phyloP scores from a whole-genome alignment of 2,329 filamentous ascomycete genomes.

The Xylariaceae sp. region DNA sequence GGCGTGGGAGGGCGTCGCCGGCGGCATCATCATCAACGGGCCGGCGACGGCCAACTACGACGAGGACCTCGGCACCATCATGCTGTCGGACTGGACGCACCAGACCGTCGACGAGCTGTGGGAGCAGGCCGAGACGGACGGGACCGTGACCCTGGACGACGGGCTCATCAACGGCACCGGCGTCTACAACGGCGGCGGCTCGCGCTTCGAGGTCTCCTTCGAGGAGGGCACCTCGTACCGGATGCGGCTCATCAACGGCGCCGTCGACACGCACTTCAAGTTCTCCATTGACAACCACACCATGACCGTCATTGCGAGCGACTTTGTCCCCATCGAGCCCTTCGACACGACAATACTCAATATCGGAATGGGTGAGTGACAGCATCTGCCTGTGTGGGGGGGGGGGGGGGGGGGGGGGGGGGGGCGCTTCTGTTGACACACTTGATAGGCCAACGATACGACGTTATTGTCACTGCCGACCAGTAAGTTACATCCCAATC shows the following conservation, averaged over 20 bases:
- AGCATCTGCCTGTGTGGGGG: no score
- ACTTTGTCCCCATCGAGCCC: conserved; percentile 44
- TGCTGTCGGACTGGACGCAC: conserved; percentile 54
- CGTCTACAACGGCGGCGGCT: conserved; percentile 19
- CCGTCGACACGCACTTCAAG: conserved; percentile 31
- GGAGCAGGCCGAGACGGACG: conserved; percentile 15
- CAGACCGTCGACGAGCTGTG: conserved; percentile 32
- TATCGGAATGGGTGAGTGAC: neutral
- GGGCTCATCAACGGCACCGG: conserved; percentile 27
- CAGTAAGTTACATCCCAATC: conserved; percentile 17
- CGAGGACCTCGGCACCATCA: conserved; percentile 51
- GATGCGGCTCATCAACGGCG: conserved; percentile 38
- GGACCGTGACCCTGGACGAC: conserved; percentile 34
- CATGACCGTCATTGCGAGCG: conserved; percentile 47
- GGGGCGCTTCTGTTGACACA: no score
- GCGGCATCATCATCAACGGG: conserved; percentile 54
- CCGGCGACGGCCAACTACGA: conserved; percentile 54
- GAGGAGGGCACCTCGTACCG: conserved; percentile 32
- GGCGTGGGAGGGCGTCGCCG: conserved; percentile 48
- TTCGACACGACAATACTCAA: neutral
- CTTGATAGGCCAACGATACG: conserved; percentile 40
- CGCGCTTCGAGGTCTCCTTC: conserved; percentile 23
- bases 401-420: no score
- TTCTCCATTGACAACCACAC: conserved; percentile 47
- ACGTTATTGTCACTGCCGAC: conserved; percentile 37